These are phyloP conservation scores for Mariannaea elegans DNA, from an alignment of 2,329 filamentous ascomycete genomes.

Conservation along the genomic window DNA sequence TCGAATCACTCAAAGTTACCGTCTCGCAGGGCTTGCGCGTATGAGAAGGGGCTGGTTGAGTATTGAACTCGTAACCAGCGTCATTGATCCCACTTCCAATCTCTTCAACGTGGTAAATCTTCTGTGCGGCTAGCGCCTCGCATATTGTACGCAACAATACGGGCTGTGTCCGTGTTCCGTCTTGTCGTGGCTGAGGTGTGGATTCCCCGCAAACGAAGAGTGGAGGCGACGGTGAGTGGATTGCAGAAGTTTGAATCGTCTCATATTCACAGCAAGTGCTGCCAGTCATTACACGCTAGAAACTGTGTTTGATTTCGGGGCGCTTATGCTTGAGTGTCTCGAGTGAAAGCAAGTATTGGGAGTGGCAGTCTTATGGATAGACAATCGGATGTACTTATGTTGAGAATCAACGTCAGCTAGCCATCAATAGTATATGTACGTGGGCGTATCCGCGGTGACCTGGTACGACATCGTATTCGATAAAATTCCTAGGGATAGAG, in stretches of 20 bases:
- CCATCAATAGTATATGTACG: neutral
- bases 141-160: slow-evolving; percentile 13
- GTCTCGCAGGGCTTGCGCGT: slow-evolving; percentile 15
- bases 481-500: neutral
- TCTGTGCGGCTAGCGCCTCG: neutral
- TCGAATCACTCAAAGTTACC: slow-evolving; percentile 24
- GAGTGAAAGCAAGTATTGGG: too few relatives aligned
- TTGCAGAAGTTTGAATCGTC: slow-evolving; percentile 6
- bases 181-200: neutral
- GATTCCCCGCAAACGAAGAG: slow-evolving; percentile 11
- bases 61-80: neutral
- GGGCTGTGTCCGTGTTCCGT: slow-evolving; percentile 12
- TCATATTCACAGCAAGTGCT: neutral
- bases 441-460: neutral
- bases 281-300: neutral
- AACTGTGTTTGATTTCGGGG: neutral
- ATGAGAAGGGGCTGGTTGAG: neutral
- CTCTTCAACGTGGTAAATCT: neutral
- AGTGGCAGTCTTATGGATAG: too few relatives aligned
- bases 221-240: neutral
- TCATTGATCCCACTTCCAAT: neutral
- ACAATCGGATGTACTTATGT: too few relatives aligned
- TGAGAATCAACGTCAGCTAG: neutral
- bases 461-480: slow-evolving; percentile 10
- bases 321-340: neutral